phyloP scores from a whole-genome alignment of 2,329 filamentous ascomycete genomes.

The Neopestalotiopsis sp. region DNA sequence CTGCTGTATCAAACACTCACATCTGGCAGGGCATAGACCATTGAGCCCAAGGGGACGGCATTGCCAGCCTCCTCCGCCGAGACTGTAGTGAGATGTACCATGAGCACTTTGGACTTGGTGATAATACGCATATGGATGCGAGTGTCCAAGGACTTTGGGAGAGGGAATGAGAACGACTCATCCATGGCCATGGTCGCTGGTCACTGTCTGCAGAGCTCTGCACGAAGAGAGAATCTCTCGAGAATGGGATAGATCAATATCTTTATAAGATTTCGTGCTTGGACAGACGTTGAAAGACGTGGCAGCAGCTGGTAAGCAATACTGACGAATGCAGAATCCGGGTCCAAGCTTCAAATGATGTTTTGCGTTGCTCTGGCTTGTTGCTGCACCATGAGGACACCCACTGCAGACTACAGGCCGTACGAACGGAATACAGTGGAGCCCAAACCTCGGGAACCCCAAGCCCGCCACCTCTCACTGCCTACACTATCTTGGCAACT shows the following conservation, averaged over 20 bases:
- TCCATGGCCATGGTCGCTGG: constrained; percentile 18
- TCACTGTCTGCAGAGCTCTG: no score
- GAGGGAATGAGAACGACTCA: constrained; percentile 60
- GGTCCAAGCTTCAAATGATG: not conserved
- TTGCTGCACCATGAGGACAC: not conserved
- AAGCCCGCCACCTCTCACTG: not conserved
- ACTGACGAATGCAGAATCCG: not conserved
- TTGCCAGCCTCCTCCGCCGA: constrained; percentile 55
- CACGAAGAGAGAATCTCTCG: no score
- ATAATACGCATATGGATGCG: constrained; percentile 66
- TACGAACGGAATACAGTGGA: not conserved
- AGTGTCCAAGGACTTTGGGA: constrained; percentile 65
- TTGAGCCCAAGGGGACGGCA: constrained; percentile 74
- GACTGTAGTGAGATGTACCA: constrained; percentile 67
- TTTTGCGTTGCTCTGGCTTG: not conserved
- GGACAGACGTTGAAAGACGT: not conserved
- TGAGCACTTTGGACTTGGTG: constrained; percentile 59
- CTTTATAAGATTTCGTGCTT: no score
- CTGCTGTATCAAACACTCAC: constrained; percentile 50
- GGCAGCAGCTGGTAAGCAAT: not conserved
- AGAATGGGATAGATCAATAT: no score
- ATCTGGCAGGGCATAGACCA: constrained; percentile 92
- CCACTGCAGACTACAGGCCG: not conserved
- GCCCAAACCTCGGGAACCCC: not conserved
- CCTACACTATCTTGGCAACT: not conserved